A percentile compares a stretch with the other conserved stretches of the same genome.
These are phyloP conservation scores for Fraxinus cuspidata DNA, from an alignment of 257 asterid genomes.

Conservation along the genomic window DNA sequence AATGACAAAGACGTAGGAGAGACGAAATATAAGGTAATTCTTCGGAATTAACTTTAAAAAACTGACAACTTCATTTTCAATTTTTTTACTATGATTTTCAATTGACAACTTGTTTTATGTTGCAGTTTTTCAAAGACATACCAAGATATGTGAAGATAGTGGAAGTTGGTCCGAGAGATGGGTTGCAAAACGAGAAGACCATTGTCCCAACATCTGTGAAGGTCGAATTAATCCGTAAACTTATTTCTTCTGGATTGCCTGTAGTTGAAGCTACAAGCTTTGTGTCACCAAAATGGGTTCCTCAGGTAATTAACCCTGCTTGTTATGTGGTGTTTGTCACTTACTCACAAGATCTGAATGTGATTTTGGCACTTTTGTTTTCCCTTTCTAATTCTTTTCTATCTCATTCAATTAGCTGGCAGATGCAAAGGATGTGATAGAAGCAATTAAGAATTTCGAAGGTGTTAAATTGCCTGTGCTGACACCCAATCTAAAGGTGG, in stretches of 20 bases:
- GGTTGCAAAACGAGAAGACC: conserved; percentile 84
- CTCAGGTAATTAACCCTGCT: conserved; percentile 62
- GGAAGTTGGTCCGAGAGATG: conserved; percentile 97
- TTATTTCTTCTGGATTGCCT: conserved; percentile 76
- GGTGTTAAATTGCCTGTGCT: conserved; percentile 81
- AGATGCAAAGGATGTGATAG: conserved; percentile 92
- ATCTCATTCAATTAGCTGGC: conserved; percentile 57
- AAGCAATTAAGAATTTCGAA: conserved; percentile 65
- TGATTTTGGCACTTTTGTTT: background rate
- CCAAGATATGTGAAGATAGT: conserved; percentile 87
- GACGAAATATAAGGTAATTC: conserved; percentile 51
- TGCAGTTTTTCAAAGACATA: conserved; percentile 63
- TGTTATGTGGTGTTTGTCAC: background rate
- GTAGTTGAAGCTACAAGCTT: conserved; percentile 97
- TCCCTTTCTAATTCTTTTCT: conserved; percentile 21
- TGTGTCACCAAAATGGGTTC: conserved; percentile 98
- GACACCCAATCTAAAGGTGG: conserved; percentile 86
- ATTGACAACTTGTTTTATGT: conserved; percentile 27
- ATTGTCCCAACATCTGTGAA: conserved; percentile 78
- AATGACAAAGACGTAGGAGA: conserved; percentile 43
- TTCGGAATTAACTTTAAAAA: conserved; percentile 1
- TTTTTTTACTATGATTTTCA: conserved; percentile 17
- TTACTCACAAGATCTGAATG: background rate
- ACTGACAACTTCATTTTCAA: conserved; percentile 1
- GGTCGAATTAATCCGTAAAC: conserved; percentile 64